A percentile compares a stretch with the other conserved stretches of the same genome.
phyloP scores from a whole-genome alignment of 805 yeast species.

The Kodamaea sagamina region DNA sequence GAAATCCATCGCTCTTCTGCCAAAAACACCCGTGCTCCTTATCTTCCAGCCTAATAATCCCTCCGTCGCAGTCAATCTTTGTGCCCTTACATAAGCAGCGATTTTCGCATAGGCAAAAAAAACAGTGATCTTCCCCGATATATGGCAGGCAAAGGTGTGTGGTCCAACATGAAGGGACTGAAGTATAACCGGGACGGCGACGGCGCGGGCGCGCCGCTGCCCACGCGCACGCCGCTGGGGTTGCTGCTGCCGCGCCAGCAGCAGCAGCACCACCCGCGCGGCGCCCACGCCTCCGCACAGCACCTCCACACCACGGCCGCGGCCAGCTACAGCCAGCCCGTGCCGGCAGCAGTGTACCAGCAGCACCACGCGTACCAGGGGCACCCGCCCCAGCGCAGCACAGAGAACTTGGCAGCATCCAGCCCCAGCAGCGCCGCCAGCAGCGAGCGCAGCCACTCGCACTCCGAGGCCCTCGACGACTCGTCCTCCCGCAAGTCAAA shows the following conservation, averaged over 20 bases:
- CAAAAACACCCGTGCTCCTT: no score
- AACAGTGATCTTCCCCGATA: conserved; percentile 5
- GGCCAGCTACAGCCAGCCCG: background rate
- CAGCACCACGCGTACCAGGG: no score
- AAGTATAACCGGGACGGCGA: no score
- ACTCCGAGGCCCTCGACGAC: background rate
- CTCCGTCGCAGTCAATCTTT: no score
- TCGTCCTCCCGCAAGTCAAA: conserved; percentile 1
- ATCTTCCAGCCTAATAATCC: no score
- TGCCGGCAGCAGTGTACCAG: background rate
- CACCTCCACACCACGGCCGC: background rate
- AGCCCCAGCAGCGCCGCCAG: no score
- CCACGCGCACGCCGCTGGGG: background rate
- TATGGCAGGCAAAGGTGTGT: background rate
- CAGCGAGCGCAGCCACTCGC: no score
- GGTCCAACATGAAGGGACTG: background rate
- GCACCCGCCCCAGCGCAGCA: no score
- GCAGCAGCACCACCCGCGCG: background rate
- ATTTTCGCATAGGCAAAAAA: background rate
- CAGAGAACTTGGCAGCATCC: no score
- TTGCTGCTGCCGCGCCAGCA: background rate
- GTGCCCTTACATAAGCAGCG: background rate
- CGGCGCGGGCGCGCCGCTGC: no score
- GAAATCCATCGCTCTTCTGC: background rate
- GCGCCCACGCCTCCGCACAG: background rate